A percentile compares a stretch with the other conserved stretches of the same genome.
These are phyloP conservation scores for Flammula alnicola DNA, from an alignment of 1,284 basidiomycete species.

Conservation along the genomic window DNA sequence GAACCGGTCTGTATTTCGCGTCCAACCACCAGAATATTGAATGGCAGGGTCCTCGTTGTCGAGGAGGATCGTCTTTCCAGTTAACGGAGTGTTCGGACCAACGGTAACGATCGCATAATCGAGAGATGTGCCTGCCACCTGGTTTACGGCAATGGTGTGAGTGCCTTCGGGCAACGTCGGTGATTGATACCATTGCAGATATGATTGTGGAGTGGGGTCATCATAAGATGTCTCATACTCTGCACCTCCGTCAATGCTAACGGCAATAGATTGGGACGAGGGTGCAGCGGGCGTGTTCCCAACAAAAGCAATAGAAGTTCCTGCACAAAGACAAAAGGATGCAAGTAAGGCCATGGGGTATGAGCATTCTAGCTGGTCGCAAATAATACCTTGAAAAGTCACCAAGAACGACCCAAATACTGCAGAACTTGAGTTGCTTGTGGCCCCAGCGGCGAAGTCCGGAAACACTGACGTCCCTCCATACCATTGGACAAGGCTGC, in stretches of 20 bases:
- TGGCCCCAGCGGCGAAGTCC: neutral
- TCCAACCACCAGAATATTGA: constrained; percentile 24
- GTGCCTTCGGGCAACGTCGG: constrained; percentile 24
- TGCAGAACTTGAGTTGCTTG: neutral
- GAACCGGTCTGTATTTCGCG: constrained; percentile 16
- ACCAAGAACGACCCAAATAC: constrained; percentile 13
- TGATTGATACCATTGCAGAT: constrained; percentile 30
- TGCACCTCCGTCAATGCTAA: constrained; percentile 25
- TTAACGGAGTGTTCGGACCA: constrained; percentile 24
- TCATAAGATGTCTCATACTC: constrained; percentile 19
- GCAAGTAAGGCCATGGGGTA: neutral
- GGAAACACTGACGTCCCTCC: neutral
- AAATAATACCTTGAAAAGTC: constrained; percentile 17
- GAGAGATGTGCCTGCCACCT: constrained; percentile 22
- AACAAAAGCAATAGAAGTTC: constrained; percentile 20
- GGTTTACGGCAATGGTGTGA: constrained; percentile 25
- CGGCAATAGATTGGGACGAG: constrained; percentile 19
- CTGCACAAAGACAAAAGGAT: constrained; percentile 2
- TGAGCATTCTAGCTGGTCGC: no score
- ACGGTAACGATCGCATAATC: constrained; percentile 28
- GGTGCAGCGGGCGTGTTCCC: constrained; percentile 18
- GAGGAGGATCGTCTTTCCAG: constrained; percentile 24
- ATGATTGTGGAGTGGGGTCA: constrained; percentile 16
- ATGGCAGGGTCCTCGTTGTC: constrained; percentile 26
- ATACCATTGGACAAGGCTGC: neutral